Conservation (phyloP, 1,284 basidiomycete species). For the Flammula alnicola region DNA sequence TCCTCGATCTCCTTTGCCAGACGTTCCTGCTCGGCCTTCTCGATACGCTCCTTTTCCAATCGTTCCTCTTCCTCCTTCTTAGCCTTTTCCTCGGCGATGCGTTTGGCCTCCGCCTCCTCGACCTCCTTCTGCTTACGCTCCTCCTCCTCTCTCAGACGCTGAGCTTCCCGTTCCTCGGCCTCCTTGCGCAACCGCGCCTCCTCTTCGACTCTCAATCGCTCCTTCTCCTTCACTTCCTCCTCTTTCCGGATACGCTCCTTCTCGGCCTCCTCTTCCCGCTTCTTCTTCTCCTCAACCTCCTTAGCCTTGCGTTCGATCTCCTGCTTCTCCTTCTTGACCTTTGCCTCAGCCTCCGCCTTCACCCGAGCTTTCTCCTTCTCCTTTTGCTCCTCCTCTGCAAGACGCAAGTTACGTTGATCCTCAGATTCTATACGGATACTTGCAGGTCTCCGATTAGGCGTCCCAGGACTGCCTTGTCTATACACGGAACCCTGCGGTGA, state of each 20-base stretch:
- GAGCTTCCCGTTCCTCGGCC: slow-evolving; percentile 46
- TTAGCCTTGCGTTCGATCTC: slow-evolving; percentile 47
- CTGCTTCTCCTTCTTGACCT: slow-evolving; percentile 48
- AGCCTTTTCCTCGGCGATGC: slow-evolving; percentile 37
- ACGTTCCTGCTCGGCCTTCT: slow-evolving; percentile 33
- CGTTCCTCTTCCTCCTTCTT: slow-evolving; percentile 32
- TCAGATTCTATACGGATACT: slow-evolving; percentile 60
- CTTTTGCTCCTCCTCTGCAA: slow-evolving; percentile 52
- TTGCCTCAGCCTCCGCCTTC: slow-evolving; percentile 45
- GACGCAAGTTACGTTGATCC: slow-evolving; percentile 51
- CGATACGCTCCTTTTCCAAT: slow-evolving; percentile 39
- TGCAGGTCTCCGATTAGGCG: slow-evolving; percentile 44
- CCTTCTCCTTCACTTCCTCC: slow-evolving; percentile 41
- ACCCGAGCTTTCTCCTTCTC: slow-evolving; percentile 44
- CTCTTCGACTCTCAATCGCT: slow-evolving; percentile 38
- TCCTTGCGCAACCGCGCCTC: slow-evolving; percentile 42
- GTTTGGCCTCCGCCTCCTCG: slow-evolving; percentile 33
- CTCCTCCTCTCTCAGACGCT: slow-evolving; percentile 36
- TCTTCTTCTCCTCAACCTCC: slow-evolving; percentile 44
- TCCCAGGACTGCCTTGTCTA: slow-evolving; percentile 42
- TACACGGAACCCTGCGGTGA: slow-evolving; percentile 41
- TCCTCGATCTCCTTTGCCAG: slow-evolving; percentile 37
- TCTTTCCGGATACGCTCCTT: slow-evolving; percentile 47
- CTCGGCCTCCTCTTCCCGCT: slow-evolving; percentile 45
- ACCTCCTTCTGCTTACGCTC: slow-evolving; percentile 28